A percentile compares a stretch with the other conserved stretches of the same genome.
Conservation (phyloP, 768 basidiomycete species). For the Chalciporus piperatus region DNA sequence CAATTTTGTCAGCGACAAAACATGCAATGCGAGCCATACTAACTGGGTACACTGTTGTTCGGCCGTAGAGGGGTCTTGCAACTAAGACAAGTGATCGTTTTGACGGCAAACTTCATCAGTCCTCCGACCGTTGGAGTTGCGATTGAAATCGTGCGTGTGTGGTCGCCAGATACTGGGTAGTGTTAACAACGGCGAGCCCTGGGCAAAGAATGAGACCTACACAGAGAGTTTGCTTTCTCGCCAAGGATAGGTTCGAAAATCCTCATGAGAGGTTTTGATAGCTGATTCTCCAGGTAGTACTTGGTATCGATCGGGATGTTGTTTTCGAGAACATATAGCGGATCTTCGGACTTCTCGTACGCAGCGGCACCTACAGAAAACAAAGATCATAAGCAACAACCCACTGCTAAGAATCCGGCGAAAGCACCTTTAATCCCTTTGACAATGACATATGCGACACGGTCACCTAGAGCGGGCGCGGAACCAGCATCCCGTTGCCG, state of each 20-base stretch:
- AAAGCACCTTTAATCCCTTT: conserved; percentile 86
- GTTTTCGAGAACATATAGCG: conserved; percentile 95
- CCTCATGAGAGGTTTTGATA: conserved; percentile 93
- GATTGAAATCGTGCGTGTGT: conserved; percentile 93
- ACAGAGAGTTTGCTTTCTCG: conserved; percentile 79
- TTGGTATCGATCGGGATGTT: conserved; percentile 97
- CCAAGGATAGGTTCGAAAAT: conserved; percentile 98
- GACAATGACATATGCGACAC: conserved; percentile 98
- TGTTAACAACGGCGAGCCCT: conserved; percentile 2
- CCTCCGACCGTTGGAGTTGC: conserved; percentile 96
- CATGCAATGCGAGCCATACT: conserved; percentile 18
- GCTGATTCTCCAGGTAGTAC: conserved; percentile 97
- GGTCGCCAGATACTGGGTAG: conserved; percentile 84
- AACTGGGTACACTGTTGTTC: conserved; percentile 74
- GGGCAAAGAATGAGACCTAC: conserved; percentile 43
- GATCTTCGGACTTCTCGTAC: conserved; percentile 98
- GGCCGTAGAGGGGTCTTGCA: conserved; percentile 86
- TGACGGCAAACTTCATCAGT: conserved; percentile 98
- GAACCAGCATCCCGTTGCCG: conserved; percentile 95
- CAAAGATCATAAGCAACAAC: neutral
- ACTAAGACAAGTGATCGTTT: conserved; percentile 90
- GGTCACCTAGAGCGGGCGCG: conserved; percentile 95
- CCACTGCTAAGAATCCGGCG: neutral
- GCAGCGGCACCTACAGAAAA: conserved; percentile 78
- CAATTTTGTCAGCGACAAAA: neutral